These are phyloP conservation scores for Boechera stricta DNA, from an alignment of 345 rosid species.

Conservation along the genomic window DNA sequence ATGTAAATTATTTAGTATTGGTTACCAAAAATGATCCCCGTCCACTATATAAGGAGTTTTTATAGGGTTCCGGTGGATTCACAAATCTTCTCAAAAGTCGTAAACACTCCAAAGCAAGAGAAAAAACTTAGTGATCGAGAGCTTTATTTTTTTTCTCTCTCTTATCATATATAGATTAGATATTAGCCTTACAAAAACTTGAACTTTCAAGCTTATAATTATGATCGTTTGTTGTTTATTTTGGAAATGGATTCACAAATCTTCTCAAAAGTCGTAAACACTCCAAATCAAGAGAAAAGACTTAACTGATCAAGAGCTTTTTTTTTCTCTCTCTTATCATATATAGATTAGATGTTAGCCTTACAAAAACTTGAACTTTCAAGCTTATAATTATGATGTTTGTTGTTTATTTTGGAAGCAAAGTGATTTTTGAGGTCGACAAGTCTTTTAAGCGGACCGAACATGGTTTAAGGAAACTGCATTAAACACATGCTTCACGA, in stretches of 20 bases:
- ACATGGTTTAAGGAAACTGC: not conserved
- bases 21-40: not conserved
- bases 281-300: too few relatives aligned
- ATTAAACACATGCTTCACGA: not conserved
- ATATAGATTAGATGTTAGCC: not conserved
- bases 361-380: not conserved
- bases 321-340: too few relatives aligned
- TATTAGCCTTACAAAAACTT: too few relatives aligned
- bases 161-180: too few relatives aligned
- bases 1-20: not conserved
- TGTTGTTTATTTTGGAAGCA: not conserved
- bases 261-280: not conserved
- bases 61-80: not conserved
- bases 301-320: too few relatives aligned
- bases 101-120: too few relatives aligned
- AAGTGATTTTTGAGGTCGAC: not conserved
- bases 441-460: not conserved
- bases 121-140: too few relatives aligned
- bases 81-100: not conserved
- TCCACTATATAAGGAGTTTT: not conserved
- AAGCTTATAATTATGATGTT: not conserved
- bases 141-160: too few relatives aligned
- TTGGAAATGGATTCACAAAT: too few relatives aligned
- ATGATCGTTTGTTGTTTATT: too few relatives aligned
- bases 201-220: too few relatives aligned